Percentiles rank a stretch among this genome's conserved stretches.
Conservation (phyloP, 2,329 filamentous ascomycete genomes). For the Cercospora sp. region DNA sequence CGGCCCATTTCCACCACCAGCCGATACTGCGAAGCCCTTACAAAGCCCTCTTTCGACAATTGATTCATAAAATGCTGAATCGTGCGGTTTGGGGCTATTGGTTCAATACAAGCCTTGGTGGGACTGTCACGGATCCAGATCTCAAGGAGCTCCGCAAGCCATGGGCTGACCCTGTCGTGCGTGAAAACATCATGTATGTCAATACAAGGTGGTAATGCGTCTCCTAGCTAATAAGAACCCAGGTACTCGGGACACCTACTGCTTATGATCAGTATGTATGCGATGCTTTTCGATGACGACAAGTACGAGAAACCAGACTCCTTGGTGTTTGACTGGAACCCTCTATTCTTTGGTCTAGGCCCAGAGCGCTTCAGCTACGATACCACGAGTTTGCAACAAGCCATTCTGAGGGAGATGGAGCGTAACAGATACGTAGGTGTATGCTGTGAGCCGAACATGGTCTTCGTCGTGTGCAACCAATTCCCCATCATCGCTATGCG, state of each 20-base stretch:
- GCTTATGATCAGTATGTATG: constrained; percentile 44
- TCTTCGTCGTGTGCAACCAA: constrained; percentile 48
- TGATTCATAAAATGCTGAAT: constrained; percentile 47
- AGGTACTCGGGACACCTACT: constrained; percentile 42
- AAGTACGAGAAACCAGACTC: constrained; percentile 40
- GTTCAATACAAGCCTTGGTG: constrained; percentile 43
- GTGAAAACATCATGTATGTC: constrained; percentile 46
- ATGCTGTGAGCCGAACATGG: constrained; percentile 47
- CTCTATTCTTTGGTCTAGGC: constrained; percentile 41
- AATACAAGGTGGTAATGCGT: too few species aligned
- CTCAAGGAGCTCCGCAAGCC: constrained; percentile 44
- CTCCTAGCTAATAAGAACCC: neutral
- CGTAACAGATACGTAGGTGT: constrained; percentile 43
- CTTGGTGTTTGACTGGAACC: constrained; percentile 44
- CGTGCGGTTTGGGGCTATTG: constrained; percentile 48
- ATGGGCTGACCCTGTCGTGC: constrained; percentile 45
- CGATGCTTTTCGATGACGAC: constrained; percentile 48
- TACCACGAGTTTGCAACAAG: constrained; percentile 38
- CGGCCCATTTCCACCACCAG: constrained; percentile 44
- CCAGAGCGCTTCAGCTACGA: constrained; percentile 41
- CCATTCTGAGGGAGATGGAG: constrained; percentile 43
- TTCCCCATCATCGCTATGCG: constrained; percentile 46
- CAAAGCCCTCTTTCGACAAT: constrained; percentile 38
- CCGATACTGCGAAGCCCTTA: constrained; percentile 40
- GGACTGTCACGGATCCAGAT: constrained; percentile 40